A percentile compares a stretch with the other conserved stretches of the same genome.
Evolutionary conservation across 2,329 filamentous ascomycete genomes (phyloP).

Genomic region (Nemania serpens): DNA sequence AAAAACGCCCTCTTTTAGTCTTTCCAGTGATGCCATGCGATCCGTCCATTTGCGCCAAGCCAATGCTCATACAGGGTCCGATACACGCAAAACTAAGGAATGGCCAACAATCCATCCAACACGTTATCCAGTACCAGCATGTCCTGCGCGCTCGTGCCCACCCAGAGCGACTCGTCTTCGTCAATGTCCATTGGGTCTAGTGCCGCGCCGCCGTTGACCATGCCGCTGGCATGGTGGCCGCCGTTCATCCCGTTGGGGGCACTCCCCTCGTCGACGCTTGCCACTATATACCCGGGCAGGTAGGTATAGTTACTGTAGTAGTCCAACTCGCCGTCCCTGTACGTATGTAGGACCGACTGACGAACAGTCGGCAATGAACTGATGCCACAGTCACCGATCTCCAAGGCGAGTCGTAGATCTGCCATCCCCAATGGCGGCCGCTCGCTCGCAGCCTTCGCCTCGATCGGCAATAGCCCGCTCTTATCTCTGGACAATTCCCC

Average conservation of each 20-base stretch:
- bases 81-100: slow-evolving; percentile 36
- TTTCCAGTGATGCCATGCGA: slow-evolving; percentile 26
- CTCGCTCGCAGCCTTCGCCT: slow-evolving; percentile 75
- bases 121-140: slow-evolving; percentile 58
- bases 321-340: slow-evolving; percentile 77
- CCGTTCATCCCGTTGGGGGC: slow-evolving; percentile 10
- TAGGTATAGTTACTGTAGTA: slow-evolving; percentile 65
- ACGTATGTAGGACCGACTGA: slow-evolving; percentile 70
- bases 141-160: slow-evolving; percentile 60
- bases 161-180: slow-evolving; percentile 59
- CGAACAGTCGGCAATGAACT: slow-evolving; percentile 77
- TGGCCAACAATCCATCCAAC: slow-evolving; percentile 60
- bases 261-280: slow-evolving; percentile 34
- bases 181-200: slow-evolving; percentile 65
- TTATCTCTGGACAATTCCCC: slow-evolving; percentile 77
- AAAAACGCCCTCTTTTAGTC: slow-evolving; percentile 24
- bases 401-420: slow-evolving; percentile 76
- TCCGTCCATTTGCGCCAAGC: slow-evolving; percentile 25
- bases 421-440: slow-evolving; percentile 75
- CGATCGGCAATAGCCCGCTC: slow-evolving; percentile 77
- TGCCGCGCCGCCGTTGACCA: slow-evolving; percentile 50
- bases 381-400: slow-evolving; percentile 76
- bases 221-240: slow-evolving; percentile 7
- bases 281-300: slow-evolving; percentile 46
- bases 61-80: slow-evolving; percentile 21